Evolutionary conservation across 2,329 filamentous ascomycete genomes (phyloP).

Genomic region (Rhynchosporium agropyri): DNA sequence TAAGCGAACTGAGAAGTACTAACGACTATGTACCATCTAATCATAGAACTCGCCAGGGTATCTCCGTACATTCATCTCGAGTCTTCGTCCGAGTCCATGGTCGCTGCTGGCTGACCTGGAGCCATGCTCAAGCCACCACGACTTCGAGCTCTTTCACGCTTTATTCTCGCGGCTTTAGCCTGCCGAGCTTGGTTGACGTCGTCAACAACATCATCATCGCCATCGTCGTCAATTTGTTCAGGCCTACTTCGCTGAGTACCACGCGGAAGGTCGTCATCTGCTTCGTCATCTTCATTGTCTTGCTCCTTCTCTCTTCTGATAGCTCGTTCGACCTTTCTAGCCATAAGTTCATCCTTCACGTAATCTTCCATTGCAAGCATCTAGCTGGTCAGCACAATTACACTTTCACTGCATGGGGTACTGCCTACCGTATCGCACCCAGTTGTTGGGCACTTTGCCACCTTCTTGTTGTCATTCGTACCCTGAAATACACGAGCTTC

Average conservation of each 20-base stretch:
- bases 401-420: neutral
- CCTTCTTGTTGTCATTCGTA: constrained; percentile 24
- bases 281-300: constrained; percentile 49
- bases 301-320: constrained; percentile 45
- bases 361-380: constrained; percentile 56
- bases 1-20: neutral
- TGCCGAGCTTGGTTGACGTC: constrained; percentile 14
- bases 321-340: constrained; percentile 60
- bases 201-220: constrained; percentile 27
- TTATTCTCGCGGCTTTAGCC: constrained; percentile 22
- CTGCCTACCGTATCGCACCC: constrained; percentile 62
- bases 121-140: constrained; percentile 26
- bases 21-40: neutral
- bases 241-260: constrained; percentile 31
- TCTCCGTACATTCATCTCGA: constrained; percentile 38
- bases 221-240: constrained; percentile 27
- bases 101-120: constrained; percentile 18
- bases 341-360: constrained; percentile 56
- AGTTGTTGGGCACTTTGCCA: constrained; percentile 62
- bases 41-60: neutral
- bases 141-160: constrained; percentile 29
- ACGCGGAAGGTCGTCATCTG: constrained; percentile 41
- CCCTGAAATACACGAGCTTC: constrained; percentile 22
- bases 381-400: constrained; percentile 41
- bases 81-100: constrained; percentile 38